Evolutionary conservation across 768 basidiomycete genomes (phyloP).

Genomic region (Gymnopilus dilepis): DNA sequence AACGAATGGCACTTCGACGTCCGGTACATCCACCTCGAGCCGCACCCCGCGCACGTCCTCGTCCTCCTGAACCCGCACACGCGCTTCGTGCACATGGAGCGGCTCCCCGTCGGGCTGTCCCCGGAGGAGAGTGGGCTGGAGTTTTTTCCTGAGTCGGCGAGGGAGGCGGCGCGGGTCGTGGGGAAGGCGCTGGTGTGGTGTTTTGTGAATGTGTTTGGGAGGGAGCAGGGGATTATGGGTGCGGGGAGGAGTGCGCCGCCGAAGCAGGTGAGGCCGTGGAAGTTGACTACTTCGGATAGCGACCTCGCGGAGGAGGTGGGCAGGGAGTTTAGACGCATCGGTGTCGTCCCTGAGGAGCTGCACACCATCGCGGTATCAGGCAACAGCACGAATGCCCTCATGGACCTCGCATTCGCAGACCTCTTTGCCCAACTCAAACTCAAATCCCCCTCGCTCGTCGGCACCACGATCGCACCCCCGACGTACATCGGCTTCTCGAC

Average conservation of each 20-base stretch:
- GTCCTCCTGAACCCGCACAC: slow-evolving; percentile 35
- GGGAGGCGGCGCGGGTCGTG: slow-evolving; percentile 36
- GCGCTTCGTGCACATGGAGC: slow-evolving; percentile 29
- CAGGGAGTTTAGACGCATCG: slow-evolving; percentile 33
- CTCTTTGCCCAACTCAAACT: neutral
- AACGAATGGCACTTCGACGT: slow-evolving; percentile 43
- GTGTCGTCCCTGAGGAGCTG: slow-evolving; percentile 28
- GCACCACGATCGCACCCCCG: neutral
- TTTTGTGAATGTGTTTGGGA: slow-evolving; percentile 30
- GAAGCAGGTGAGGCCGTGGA: slow-evolving; percentile 28
- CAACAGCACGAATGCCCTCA: neutral
- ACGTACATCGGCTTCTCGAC: slow-evolving; percentile 13
- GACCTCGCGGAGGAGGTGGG: slow-evolving; percentile 31
- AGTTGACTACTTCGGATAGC: slow-evolving; percentile 32
- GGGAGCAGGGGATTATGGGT: slow-evolving; percentile 20
- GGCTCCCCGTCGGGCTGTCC: slow-evolving; percentile 27
- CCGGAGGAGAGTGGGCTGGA: slow-evolving; percentile 17
- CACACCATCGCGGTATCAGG: slow-evolving; percentile 26
- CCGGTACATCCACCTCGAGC: slow-evolving; percentile 38
- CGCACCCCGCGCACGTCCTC: slow-evolving; percentile 34
- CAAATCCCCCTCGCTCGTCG: neutral
- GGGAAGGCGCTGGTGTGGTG: slow-evolving; percentile 33
- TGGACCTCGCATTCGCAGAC: neutral
- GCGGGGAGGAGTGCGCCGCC: neutral
- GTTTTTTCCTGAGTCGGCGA: slow-evolving; percentile 38